A percentile compares a stretch with the other conserved stretches of the same genome.
Evolutionary conservation across 768 basidiomycete species (phyloP).

Genomic region (Mycena albidolilacea): DNA sequence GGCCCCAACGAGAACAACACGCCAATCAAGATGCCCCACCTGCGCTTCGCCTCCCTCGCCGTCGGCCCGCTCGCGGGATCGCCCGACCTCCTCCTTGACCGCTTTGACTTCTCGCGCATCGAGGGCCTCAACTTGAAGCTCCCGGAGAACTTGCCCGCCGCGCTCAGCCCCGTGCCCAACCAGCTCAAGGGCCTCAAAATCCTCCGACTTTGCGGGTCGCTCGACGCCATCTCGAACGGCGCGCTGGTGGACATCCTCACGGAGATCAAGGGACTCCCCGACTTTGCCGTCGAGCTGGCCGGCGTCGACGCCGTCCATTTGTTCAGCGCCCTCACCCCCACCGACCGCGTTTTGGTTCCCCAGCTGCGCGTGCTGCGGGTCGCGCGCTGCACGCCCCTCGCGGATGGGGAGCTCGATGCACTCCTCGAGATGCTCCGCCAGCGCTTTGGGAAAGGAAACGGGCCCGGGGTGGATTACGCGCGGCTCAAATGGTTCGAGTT

Average conservation of each 20-base stretch:
- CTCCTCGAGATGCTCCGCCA: conserved; percentile 15
- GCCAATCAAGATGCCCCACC: conserved; percentile 5
- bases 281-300: conserved; percentile 9
- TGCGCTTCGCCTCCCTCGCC: conserved; percentile 7
- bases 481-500: conserved; percentile 16
- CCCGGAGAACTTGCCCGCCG: too few relatives aligned
- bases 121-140: conserved; percentile 7
- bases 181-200: conserved; percentile 17
- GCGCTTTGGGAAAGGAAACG: neutral
- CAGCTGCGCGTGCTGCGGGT: conserved; percentile 10
- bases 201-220: conserved; percentile 6
- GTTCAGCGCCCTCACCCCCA: conserved; percentile 7
- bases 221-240: conserved; percentile 5
- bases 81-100: neutral
- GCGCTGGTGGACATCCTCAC: conserved; percentile 10
- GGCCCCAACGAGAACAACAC: neutral
- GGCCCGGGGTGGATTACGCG: neutral
- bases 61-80: neutral
- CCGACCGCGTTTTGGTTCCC: neutral
- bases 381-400: neutral
- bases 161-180: neutral
- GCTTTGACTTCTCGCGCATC: conserved; percentile 13
- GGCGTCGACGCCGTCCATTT: neutral
- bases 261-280: neutral
- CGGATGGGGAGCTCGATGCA: neutral